Evolutionary conservation across 1,284 basidiomycete genomes (phyloP), one percentile per base, ranked within the genome.

Genomic region (Singerocomus inundabilis): DNA sequence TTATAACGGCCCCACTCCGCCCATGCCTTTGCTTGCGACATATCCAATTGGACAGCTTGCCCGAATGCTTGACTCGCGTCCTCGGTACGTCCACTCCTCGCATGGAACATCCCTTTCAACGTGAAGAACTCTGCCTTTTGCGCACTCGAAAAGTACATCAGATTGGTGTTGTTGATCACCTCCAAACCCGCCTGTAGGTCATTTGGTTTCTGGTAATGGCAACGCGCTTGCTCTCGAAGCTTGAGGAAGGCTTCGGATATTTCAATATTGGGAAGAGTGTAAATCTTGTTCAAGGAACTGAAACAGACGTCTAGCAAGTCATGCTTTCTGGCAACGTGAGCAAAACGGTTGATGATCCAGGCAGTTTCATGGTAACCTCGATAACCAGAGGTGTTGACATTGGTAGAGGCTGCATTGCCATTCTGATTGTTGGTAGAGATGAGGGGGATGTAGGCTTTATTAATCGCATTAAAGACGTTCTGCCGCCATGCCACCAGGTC

Each of bases 341-440:
- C 98, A 66, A 99, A 99, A 9, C 97, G 88, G 69, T 99, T 99
- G 77, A 99, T 98, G 69, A 98, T 99, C 98, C 97, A 99, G 4
- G 97, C 97, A 0, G 95, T 99, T 77, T 99, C 97, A 67, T 99
- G 98, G 69, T 93, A 99, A n/a, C 97, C 98, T 48, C 98, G 83
- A 70, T 94, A 99, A 5, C 96, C 97, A 65, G 87, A 93, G 2
- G 95, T 98, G 54, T 86, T 91, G 35, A 81, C 72, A 54, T 80
- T 88, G 38, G 75, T 80, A 7, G 79, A 68, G 6, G 72, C 72
- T 26, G 76, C 67, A 25, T 76, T 76, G 24, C 72, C 72, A 16
- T 72, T 71, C 59, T 82, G 82, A 32, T 64, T 65, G 51, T 75
- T 76, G 12, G 72, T 72, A 4, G 70, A 75, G 54, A 96, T 93